These are phyloP conservation scores for Eruca vesicaria DNA, from an alignment of 441 rosid species.

Conservation along the genomic window DNA sequence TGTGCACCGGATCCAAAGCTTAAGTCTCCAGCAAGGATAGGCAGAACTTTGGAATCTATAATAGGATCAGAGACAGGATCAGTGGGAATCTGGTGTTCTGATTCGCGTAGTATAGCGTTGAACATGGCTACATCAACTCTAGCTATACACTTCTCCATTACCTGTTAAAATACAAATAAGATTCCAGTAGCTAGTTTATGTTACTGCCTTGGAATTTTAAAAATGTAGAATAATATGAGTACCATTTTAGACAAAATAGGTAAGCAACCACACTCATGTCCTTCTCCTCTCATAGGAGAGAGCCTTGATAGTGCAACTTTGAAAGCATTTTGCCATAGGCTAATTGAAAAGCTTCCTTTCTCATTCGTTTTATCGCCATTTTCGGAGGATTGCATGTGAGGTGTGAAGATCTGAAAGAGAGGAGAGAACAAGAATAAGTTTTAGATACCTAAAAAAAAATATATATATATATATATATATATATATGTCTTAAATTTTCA, in stretches of 20 bases:
- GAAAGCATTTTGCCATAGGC: constrained; percentile 77
- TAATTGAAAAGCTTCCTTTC: constrained; percentile 65
- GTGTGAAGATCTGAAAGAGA: constrained; percentile 64
- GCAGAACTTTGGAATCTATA: constrained; percentile 68
- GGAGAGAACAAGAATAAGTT: background rate
- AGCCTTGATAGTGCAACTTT: constrained; percentile 61
- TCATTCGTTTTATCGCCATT: constrained; percentile 38
- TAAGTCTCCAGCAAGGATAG: constrained; percentile 79
- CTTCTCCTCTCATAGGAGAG: constrained; percentile 77
- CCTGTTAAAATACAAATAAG: constrained; percentile 39
- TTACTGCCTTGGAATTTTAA: background rate
- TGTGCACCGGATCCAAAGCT: constrained; percentile 96
- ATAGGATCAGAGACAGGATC: constrained; percentile 95
- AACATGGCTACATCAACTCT: constrained; percentile 88
- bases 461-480: too few relatives aligned
- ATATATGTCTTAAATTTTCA: background rate
- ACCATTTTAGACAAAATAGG: constrained; percentile 73
- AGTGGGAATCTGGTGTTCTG: constrained; percentile 84
- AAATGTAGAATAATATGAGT: constrained; percentile 16
- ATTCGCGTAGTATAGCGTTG: constrained; percentile 87
- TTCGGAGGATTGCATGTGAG: constrained; percentile 68
- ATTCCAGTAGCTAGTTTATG: background rate
- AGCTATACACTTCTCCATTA: constrained; percentile 73
- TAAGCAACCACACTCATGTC: constrained; percentile 90
- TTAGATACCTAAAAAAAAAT: background rate